phyloP scores from a whole-genome alignment of 2,329 filamentous ascomycete genomes.

The Penicillium hordei region DNA sequence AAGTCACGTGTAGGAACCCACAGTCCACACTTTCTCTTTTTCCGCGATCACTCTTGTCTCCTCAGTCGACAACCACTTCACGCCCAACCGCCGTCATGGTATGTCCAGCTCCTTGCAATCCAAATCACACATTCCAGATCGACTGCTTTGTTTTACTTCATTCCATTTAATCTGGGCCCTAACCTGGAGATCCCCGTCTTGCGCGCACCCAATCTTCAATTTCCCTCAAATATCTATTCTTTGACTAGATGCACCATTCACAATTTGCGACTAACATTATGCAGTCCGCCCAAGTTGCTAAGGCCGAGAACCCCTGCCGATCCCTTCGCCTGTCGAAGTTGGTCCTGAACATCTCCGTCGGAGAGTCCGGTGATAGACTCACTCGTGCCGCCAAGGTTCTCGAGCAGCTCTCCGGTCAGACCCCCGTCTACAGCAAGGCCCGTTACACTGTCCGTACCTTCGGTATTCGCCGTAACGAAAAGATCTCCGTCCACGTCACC shows the following conservation, averaged over 20 bases:
- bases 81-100: slow-evolving; percentile 53
- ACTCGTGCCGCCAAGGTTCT: slow-evolving; percentile 99
- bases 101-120: slow-evolving; percentile 29
- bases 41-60: slow-evolving; percentile 32
- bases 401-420: slow-evolving; percentile 99
- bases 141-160: background rate
- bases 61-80: slow-evolving; percentile 40
- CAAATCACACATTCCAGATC: background rate
- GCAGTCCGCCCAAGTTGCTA: slow-evolving; percentile 67
- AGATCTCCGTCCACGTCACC: slow-evolving; percentile 99
- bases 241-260: slow-evolving; percentile 14
- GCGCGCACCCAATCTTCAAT: slow-evolving; percentile 10
- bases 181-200: background rate
- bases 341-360: slow-evolving; percentile 98
- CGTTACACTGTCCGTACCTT: slow-evolving; percentile 99
- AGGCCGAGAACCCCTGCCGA: slow-evolving; percentile 97
- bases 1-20: slow-evolving; percentile 22
- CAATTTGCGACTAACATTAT: slow-evolving; percentile 31
- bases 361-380: slow-evolving; percentile 99
- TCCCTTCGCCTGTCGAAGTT: slow-evolving; percentile 99
- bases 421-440: slow-evolving; percentile 99
- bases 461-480: slow-evolving; percentile 99
- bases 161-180: background rate
- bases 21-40: slow-evolving; percentile 39
- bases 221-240: slow-evolving; percentile 2